Evolutionary conservation across 371 early-diverging fungal genomes (phyloP).

Genomic region (Mortierella sp.): DNA sequence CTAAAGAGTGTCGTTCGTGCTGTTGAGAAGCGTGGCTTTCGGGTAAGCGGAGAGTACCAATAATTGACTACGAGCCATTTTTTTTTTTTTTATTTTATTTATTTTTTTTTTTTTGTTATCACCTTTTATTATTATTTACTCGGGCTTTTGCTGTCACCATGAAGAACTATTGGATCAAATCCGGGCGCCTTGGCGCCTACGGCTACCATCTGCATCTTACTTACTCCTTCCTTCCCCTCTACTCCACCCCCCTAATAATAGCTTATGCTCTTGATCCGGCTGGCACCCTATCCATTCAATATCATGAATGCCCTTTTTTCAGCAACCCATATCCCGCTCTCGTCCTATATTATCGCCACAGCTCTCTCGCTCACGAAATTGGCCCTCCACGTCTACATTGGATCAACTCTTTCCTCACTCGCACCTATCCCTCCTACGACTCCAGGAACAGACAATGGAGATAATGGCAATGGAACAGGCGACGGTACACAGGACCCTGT

Average conservation of each 20-base stretch:
- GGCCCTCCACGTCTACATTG: slow-evolving; percentile 77
- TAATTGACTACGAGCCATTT: too few relatives aligned
- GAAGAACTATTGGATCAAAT: too few relatives aligned
- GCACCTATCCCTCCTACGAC: slow-evolving; percentile 55
- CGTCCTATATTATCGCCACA: slow-evolving; percentile 70
- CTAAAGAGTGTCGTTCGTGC: slow-evolving; percentile 69
- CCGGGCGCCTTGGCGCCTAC: too few relatives aligned
- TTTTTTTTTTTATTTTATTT: slow-evolving; percentile 12
- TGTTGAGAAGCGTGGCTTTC: slow-evolving; percentile 77
- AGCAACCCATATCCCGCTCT: slow-evolving; percentile 68
- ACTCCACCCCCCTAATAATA: slow-evolving; percentile 13
- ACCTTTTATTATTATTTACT: too few relatives aligned
- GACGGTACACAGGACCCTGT: too few relatives aligned
- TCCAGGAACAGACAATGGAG: slow-evolving; percentile 29
- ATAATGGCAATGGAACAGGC: slow-evolving; percentile 10
- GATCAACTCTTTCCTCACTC: slow-evolving; percentile 74
- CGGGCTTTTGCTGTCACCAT: background rate
- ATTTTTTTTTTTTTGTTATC: slow-evolving; percentile 3
- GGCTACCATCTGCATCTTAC: too few relatives aligned
- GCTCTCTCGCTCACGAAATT: slow-evolving; percentile 72
- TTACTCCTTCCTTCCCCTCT: too few relatives aligned
- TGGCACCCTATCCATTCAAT: slow-evolving; percentile 84
- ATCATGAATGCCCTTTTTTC: slow-evolving; percentile 75
- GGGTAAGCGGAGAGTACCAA: slow-evolving; percentile 55
- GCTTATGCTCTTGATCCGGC: slow-evolving; percentile 74